A percentile compares a stretch with the other conserved stretches of the same genome.
Evolutionary conservation across 2,329 filamentous ascomycete species (phyloP).

Genomic region (Ramularia collo-cygni): DNA sequence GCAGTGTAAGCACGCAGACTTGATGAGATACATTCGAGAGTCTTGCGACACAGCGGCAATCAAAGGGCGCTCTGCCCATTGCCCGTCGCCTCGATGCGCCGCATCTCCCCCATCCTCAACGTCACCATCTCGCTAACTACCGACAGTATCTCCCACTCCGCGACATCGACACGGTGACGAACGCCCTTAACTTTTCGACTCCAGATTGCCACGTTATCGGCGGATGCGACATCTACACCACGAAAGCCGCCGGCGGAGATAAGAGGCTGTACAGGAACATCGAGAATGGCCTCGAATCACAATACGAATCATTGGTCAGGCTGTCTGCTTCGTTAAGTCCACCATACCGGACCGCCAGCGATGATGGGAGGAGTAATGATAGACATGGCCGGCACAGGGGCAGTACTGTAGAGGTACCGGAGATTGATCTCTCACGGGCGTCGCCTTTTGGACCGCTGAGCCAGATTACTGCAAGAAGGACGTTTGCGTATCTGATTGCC

Average conservation of each 20-base stretch:
- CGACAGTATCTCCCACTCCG: slow-evolving; percentile 80
- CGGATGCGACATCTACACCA: slow-evolving; percentile 94
- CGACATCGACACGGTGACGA: slow-evolving; percentile 85
- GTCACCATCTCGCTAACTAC: slow-evolving; percentile 12
- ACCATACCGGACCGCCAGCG: slow-evolving; percentile 48
- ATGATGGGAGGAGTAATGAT: slow-evolving; percentile 18
- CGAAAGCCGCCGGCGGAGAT: slow-evolving; percentile 88
- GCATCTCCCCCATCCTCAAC: neutral
- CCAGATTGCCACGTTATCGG: slow-evolving; percentile 87
- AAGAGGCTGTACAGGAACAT: slow-evolving; percentile 98
- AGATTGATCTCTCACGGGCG: slow-evolving; percentile 66
- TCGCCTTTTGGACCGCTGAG: slow-evolving; percentile 89
- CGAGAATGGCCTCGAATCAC: slow-evolving; percentile 80
- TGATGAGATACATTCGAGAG: slow-evolving; percentile 18
- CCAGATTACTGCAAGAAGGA: slow-evolving; percentile 79
- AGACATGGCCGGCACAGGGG: slow-evolving; percentile 18
- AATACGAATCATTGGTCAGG: slow-evolving; percentile 81
- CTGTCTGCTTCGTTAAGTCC: slow-evolving; percentile 83
- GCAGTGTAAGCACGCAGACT: slow-evolving; percentile 3
- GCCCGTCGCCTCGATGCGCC: slow-evolving; percentile 1
- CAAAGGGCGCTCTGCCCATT: no score
- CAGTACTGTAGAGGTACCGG: slow-evolving; percentile 26
- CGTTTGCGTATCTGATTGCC: slow-evolving; percentile 92
- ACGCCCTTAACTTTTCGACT: slow-evolving; percentile 92
- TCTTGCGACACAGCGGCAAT: neutral